Percentiles rank a stretch among this genome's conserved stretches.
These are phyloP conservation scores for Hippophae tibetana DNA, from an alignment of 306 rosid genomes.

Conservation along the genomic window DNA sequence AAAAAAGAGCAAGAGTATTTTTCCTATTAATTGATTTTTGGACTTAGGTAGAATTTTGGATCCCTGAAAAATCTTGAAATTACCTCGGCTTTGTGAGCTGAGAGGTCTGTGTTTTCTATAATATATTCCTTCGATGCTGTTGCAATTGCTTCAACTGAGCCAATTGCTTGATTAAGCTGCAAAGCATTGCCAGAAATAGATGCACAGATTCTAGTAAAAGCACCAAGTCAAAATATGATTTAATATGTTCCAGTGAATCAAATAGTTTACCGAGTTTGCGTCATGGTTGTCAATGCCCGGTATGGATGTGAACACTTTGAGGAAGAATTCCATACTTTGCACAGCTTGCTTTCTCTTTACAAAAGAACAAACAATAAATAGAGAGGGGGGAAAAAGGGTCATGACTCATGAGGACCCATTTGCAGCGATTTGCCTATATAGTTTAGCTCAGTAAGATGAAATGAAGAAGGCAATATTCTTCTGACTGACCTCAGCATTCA, in stretches of 20 bases:
- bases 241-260: neutral
- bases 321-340: conserved; percentile 60
- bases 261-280: conserved; percentile 58
- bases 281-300: conserved; percentile 76
- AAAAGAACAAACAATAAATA: conserved; percentile 15
- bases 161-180: conserved; percentile 83
- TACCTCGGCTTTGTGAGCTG: conserved; percentile 65
- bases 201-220: conserved; percentile 14
- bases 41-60: conserved; percentile 55
- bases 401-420: neutral
- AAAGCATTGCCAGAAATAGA: conserved; percentile 22
- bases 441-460: conserved; percentile 1
- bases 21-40: conserved; percentile 45
- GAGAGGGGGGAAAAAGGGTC: neutral
- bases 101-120: conserved; percentile 81
- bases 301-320: conserved; percentile 61
- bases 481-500: conserved; percentile 69
- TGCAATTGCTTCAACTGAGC: conserved; percentile 79
- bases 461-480: conserved; percentile 10
- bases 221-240: neutral
- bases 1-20: conserved; percentile 11
- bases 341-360: conserved; percentile 64
- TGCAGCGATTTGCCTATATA: neutral
- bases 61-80: conserved; percentile 67
- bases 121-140: conserved; percentile 64